A percentile compares a stretch with the other conserved stretches of the same genome.
phyloP scores from a whole-genome alignment of 495 filamentous ascomycete species.

The Talaromyces adpressus region DNA sequence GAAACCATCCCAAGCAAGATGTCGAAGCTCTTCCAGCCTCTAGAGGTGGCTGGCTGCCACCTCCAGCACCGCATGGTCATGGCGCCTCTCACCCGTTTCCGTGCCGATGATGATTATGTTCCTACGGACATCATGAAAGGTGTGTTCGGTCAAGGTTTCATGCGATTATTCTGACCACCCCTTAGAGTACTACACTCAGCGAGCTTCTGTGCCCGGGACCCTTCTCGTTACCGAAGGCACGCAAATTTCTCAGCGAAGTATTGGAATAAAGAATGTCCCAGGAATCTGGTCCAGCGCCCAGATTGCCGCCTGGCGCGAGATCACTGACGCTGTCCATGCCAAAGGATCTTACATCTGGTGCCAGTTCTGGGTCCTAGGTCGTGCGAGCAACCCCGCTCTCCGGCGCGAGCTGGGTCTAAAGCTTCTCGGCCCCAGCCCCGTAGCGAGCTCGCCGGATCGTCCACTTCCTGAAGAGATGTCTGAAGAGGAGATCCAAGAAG shows the following conservation, averaged over 20 bases:
- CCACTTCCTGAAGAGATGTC: conserved; percentile 15
- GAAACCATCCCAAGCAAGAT: conserved; percentile 18
- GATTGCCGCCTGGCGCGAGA: conserved; percentile 51
- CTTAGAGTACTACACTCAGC: conserved; percentile 44
- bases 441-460: conserved; percentile 36
- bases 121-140: conserved; percentile 26
- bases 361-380: conserved; percentile 65
- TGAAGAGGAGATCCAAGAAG: conserved; percentile 48
- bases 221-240: conserved; percentile 57
- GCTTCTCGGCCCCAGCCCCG: conserved; percentile 21
- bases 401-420: conserved; percentile 18
- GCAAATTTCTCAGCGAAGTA: conserved; percentile 49
- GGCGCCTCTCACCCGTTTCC: conserved; percentile 47
- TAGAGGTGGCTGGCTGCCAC: conserved; percentile 36
- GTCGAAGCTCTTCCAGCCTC: conserved; percentile 42
- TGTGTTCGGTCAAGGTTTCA: no score
- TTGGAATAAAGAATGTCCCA: conserved; percentile 46
- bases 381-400: conserved; percentile 31
- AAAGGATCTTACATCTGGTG: conserved; percentile 55
- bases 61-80: conserved; percentile 45
- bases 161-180: no score
- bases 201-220: conserved; percentile 39
- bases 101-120: conserved; percentile 21
- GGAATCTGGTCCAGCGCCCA: conserved; percentile 58
- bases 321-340: conserved; percentile 61